Percentiles rank a stretch among this genome's conserved stretches.
Evolutionary conservation across 306 rosid genomes (phyloP).

Genomic region (Cucurbita pepo): DNA sequence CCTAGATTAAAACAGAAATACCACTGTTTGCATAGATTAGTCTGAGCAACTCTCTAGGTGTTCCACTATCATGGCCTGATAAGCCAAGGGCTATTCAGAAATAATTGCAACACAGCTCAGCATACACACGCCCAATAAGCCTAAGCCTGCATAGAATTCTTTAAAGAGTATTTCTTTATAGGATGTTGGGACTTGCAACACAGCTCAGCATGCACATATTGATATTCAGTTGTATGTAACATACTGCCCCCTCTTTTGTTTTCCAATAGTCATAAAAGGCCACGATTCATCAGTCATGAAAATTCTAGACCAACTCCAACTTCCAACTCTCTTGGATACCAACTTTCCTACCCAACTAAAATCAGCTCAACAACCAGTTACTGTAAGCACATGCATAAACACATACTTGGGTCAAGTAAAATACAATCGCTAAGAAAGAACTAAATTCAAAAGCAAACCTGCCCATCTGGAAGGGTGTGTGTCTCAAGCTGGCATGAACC

Average conservation of each 20-base stretch:
- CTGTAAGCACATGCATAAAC: neutral
- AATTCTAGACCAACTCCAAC: neutral
- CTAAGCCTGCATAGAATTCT: neutral
- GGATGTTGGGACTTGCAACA: neutral
- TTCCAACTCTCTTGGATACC: neutral
- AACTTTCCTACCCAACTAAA: neutral
- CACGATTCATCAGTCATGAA: neutral
- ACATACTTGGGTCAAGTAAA: constrained; percentile 2
- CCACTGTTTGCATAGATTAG: neutral
- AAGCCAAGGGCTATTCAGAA: neutral
- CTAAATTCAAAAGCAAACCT: constrained; percentile 36
- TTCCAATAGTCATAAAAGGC: neutral
- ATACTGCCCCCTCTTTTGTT: neutral
- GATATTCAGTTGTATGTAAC: neutral
- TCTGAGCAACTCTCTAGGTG: neutral
- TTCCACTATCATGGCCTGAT: neutral
- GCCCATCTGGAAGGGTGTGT: constrained; percentile 95
- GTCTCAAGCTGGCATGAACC: constrained; percentile 51
- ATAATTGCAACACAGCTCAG: neutral
- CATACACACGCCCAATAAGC: neutral
- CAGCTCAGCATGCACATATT: neutral
- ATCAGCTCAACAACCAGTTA: neutral
- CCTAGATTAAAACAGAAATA: neutral
- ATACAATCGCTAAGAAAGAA: neutral
- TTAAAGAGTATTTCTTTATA: too few relatives aligned